Percentiles rank a stretch among this genome's conserved stretches.
Conservation (phyloP, 441 rosid species). For the Euphorbia schlechtendalii region DNA sequence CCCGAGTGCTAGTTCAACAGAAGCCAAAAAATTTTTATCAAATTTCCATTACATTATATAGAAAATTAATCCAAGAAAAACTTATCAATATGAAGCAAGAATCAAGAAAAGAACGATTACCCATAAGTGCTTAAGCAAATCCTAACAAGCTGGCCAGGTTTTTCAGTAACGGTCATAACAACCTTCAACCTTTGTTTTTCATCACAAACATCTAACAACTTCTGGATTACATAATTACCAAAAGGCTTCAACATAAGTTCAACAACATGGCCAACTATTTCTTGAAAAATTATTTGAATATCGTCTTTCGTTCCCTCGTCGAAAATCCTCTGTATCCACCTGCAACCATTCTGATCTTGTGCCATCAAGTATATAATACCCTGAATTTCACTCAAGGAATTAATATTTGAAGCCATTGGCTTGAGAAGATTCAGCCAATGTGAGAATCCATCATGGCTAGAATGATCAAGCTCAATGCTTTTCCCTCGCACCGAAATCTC, state of each 20-base stretch:
- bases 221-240: slow-evolving; percentile 79
- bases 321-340: slow-evolving; percentile 56
- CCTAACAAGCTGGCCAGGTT: slow-evolving; percentile 47
- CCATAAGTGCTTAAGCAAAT: slow-evolving; percentile 70
- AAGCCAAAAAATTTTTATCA: too few relatives aligned
- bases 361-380: slow-evolving; percentile 58
- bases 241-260: slow-evolving; percentile 68
- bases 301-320: slow-evolving; percentile 51
- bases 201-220: slow-evolving; percentile 53
- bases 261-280: slow-evolving; percentile 38
- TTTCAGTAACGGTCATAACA: slow-evolving; percentile 39
- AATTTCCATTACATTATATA: too few relatives aligned
- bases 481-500: slow-evolving; percentile 24
- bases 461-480: slow-evolving; percentile 19
- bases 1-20: slow-evolving; percentile 56
- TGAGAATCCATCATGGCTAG: slow-evolving; percentile 16
- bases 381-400: slow-evolving; percentile 39
- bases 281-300: slow-evolving; percentile 37
- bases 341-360: slow-evolving; percentile 65
- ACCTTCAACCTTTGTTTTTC: slow-evolving; percentile 53
- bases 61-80: too few relatives aligned
- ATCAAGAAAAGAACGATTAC: slow-evolving; percentile 30
- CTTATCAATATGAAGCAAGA: too few relatives aligned
- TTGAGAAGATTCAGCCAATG: slow-evolving; percentile 7
- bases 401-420: slow-evolving; percentile 22